Evolutionary conservation across 192 early-diverging fungal species (phyloP), one percentile per base, ranked within the genome.

Genomic region (Backusella tuberculispora): DNA sequence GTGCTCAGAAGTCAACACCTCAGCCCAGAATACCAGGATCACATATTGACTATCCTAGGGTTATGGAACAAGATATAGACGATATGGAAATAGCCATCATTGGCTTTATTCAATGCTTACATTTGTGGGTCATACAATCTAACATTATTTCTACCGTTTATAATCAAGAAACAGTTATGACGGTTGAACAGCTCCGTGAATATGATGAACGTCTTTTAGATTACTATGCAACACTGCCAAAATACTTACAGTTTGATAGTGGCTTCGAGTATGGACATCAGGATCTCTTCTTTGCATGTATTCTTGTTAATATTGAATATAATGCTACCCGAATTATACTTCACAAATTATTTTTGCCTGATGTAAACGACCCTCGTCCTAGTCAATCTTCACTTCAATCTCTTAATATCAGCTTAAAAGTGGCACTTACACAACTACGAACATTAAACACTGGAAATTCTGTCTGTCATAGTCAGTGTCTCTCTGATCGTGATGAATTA

Each of bases 261-360:
- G 63, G 66, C 5, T 75, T 76, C 69, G 63, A 75, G 47, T 75
- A 71, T 69, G 72, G 66, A n/a, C 71, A 71, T 50, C 44, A 70
- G 47, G 77, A 78, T n/a, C 42, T 72, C 29, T 73, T 76, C 24
- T 42, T 73, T 37, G 74, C 77, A 15, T 69, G 77, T n/a, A 66
- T 76, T 19, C 63, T 68, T 26, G 74, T 82, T 4, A 74, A 78
- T 8, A 43, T 75, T 14, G 81, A 82, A 76, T 79, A 73, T 34
- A 76, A 75, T 71, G 81, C 81, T 24, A 82, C 77, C n/a, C 69
- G 77, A 44, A 76, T 82, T 40, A 78, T 82, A 14, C 77, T 82
- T 17, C 81, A 82, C 63, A 78, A 76, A 60, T 45, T 78, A 26
- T 82, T 82, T 56, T 66, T 79, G 19, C 81, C 81, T 2, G 76